These are phyloP conservation scores for Excoecaria cochinchinensis DNA, from an alignment of 345 rosid species.

Conservation along the genomic window DNA sequence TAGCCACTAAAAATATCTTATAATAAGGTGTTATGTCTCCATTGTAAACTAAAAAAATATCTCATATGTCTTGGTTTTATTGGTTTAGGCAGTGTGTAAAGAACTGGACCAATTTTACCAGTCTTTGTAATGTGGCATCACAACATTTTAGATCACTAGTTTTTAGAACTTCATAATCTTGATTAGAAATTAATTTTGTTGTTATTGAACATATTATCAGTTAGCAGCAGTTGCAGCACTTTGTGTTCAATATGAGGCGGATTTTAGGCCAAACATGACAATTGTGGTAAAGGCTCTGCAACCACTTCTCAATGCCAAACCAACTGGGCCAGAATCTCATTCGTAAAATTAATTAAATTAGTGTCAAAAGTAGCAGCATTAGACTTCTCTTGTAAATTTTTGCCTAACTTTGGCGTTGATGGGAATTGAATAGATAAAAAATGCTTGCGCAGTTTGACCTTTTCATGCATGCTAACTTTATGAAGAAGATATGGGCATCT, in stretches of 20 bases:
- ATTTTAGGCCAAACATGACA: conserved; percentile 98
- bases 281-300: conserved; percentile 98
- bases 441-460: background rate
- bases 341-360: background rate
- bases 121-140: too few relatives aligned
- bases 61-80: too few relatives aligned
- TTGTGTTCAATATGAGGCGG: conserved; percentile 97
- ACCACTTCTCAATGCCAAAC: conserved; percentile 66
- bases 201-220: conserved; percentile 35
- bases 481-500: background rate
- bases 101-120: too few relatives aligned
- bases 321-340: conserved; percentile 25
- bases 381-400: background rate
- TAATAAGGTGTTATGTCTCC: too few relatives aligned
- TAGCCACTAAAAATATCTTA: too few relatives aligned
- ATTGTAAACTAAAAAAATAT: too few relatives aligned
- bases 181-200: too few relatives aligned
- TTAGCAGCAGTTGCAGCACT: conserved; percentile 98
- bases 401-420: too few relatives aligned
- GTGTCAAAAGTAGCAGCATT: background rate
- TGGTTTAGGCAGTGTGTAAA: too few relatives aligned
- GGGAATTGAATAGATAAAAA: background rate
- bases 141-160: too few relatives aligned
- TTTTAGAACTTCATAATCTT: too few relatives aligned
- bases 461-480: background rate